Evolutionary conservation across 805 yeast species (phyloP), one percentile per base, ranked within the genome.

Genomic region (Candida bentonensis): DNA sequence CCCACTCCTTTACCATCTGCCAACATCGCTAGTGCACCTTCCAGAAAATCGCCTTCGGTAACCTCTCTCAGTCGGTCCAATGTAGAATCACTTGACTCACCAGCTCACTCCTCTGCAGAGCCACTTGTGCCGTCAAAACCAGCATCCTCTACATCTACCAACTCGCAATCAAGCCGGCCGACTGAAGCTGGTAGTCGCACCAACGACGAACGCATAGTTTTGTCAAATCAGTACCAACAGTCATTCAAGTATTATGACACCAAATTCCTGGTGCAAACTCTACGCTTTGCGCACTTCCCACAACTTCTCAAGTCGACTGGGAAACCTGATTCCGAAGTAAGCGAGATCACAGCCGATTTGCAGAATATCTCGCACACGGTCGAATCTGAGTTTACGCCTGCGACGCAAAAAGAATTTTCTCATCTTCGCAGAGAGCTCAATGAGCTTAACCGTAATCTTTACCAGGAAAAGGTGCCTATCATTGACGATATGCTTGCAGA

Each of bases 401-500:
- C 36, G 7, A 17, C 36, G 5, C 36, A 30, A 15, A 30, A 30
- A 11, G 36, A 30, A 11, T 17, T 30, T 17, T 9, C 5, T 30
- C 17, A 30, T 9, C 36, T 30, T 15, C 36, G 36, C 17, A 11
- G 36, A 11, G 36, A 30, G 17, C 36, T 30, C 36, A 30, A 30
- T 30, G 20, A 11, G 7, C 5, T 30, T 5, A 30, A 17, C 36
- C 7, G 7, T 9, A 30, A 49, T 40, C 44, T 54, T 23, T 15
- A 46, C 3, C 48, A 47, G 40, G 48, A 46, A 22, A 46, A 45
- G 40, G 49, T 51, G 17, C 47, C 49, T 5, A 42, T 44, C 3
- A 21, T 55, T 27, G 59, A 55, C 44, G 34, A 39, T 13, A 46
- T 55, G n/a, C 42, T 55, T 11, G 44, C 40, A 11, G 55, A 54